These are phyloP conservation scores for Penicillium steckii DNA, from an alignment of 495 filamentous ascomycete genomes.

Conservation along the genomic window DNA sequence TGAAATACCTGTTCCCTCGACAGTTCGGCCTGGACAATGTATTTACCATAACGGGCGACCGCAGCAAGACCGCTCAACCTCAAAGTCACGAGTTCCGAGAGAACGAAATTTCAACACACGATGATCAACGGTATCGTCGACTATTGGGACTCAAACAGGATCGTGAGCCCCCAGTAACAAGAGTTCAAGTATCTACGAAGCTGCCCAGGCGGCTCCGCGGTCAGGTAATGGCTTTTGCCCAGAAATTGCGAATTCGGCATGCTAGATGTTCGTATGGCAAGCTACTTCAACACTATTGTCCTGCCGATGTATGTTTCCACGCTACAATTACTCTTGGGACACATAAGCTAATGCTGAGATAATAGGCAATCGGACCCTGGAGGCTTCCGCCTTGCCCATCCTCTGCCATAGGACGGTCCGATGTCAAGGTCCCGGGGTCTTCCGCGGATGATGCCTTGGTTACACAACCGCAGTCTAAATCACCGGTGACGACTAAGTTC, in stretches of 20 bases:
- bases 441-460: constrained; percentile 25
- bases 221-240: constrained; percentile 53
- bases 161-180: constrained; percentile 6
- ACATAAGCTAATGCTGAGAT: neutral
- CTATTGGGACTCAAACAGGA: neutral
- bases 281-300: constrained; percentile 80
- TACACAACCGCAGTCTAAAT: constrained; percentile 26
- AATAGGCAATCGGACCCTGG: constrained; percentile 31
- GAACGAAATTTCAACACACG: constrained; percentile 63
- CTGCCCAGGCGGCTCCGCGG: constrained; percentile 80
- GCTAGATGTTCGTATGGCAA: constrained; percentile 72
- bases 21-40: constrained; percentile 90
- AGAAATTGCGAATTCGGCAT: constrained; percentile 68
- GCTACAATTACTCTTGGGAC: neutral
- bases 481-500: neutral
- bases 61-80: constrained; percentile 61
- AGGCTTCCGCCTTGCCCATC: constrained; percentile 22
- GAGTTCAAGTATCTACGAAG: constrained; percentile 25
- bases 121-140: constrained; percentile 11
- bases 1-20: constrained; percentile 92
- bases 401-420: constrained; percentile 4
- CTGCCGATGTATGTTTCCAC: constrained; percentile 44
- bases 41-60: constrained; percentile 69
- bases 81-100: constrained; percentile 84
- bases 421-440: constrained; percentile 5